phyloP scores from a whole-genome alignment of 2,329 filamentous ascomycete genomes.

The Botrytis sinoallii region DNA sequence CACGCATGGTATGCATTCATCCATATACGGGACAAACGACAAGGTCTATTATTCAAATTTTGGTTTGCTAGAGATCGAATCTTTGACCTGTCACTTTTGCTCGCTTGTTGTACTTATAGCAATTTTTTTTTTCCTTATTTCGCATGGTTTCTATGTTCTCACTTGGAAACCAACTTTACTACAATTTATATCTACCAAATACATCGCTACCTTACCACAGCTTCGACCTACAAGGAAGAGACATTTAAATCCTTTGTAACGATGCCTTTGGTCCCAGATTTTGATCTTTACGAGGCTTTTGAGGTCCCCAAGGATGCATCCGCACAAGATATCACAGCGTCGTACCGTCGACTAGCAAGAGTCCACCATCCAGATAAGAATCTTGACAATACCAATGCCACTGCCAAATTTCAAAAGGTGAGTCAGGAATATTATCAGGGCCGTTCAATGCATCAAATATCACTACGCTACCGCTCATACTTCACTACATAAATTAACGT shows the following conservation, averaged over 20 bases:
- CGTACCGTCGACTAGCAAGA: conserved; percentile 25
- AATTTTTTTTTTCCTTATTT: not conserved
- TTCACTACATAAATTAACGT: not conserved
- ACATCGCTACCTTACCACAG: not conserved
- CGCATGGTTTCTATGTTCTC: not conserved
- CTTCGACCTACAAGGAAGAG: not conserved
- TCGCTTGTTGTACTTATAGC: not conserved
- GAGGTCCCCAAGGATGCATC: conserved; percentile 20
- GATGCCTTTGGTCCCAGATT: conserved; percentile 22
- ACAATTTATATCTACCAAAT: not conserved
- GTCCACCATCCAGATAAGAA: conserved; percentile 30
- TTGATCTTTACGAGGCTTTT: conserved; percentile 25
- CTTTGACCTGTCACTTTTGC: not conserved
- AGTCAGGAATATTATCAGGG: not conserved
- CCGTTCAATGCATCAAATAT: not conserved
- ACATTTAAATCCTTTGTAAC: not conserved
- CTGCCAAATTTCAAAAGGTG: conserved; percentile 26
- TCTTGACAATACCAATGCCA: conserved; percentile 22
- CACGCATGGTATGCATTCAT: not conserved
- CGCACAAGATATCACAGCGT: conserved; percentile 22
- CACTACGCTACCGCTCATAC: not conserved
- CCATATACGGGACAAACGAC: not conserved
- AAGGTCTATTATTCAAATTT: not conserved
- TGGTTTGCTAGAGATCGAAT: not conserved
- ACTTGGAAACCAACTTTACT: not conserved